Percentiles rank a stretch among this genome's conserved stretches.
phyloP scores from a whole-genome alignment of 1,139 yeast genomes.

The Yamadazyma triangularis region DNA sequence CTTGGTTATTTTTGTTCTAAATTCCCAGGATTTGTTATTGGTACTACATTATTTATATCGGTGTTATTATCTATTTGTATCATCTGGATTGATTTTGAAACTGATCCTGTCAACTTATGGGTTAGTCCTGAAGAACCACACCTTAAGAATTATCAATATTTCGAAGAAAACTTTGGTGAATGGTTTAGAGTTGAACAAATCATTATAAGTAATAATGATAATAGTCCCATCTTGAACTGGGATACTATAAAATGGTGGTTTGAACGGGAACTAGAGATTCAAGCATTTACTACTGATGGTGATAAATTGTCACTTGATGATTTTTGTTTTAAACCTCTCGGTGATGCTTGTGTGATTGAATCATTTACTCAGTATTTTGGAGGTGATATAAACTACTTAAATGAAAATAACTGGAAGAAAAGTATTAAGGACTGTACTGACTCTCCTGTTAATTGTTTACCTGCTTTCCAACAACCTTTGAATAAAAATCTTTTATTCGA shows the following conservation, averaged over 20 bases:
- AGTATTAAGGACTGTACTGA: conserved; percentile 58
- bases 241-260: conserved; percentile 85
- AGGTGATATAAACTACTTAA: conserved; percentile 54
- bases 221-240: conserved; percentile 53
- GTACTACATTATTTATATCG: conserved; percentile 39
- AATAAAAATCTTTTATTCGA: conserved; percentile 63
- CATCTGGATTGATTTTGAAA: conserved; percentile 55
- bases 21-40: conserved; percentile 54
- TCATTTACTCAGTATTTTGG: conserved; percentile 86
- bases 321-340: conserved; percentile 76
- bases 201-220: conserved; percentile 66
- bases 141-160: conserved; percentile 60
- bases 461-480: conserved; percentile 87
- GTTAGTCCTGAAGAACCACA: conserved; percentile 80
- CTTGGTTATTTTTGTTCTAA: conserved; percentile 54
- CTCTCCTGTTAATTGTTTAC: conserved; percentile 86
- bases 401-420: conserved; percentile 49
- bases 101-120: conserved; percentile 82
- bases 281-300: conserved; percentile 18
- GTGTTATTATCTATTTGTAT: conserved; percentile 52
- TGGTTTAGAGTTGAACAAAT: conserved; percentile 88
- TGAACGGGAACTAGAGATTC: conserved; percentile 59
- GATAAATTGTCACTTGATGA: conserved; percentile 46
- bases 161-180: conserved; percentile 82
- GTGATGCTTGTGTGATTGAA: conserved; percentile 80